Conservation (phyloP, 495 filamentous ascomycete species). For the Stereocaulon alpinum region DNA sequence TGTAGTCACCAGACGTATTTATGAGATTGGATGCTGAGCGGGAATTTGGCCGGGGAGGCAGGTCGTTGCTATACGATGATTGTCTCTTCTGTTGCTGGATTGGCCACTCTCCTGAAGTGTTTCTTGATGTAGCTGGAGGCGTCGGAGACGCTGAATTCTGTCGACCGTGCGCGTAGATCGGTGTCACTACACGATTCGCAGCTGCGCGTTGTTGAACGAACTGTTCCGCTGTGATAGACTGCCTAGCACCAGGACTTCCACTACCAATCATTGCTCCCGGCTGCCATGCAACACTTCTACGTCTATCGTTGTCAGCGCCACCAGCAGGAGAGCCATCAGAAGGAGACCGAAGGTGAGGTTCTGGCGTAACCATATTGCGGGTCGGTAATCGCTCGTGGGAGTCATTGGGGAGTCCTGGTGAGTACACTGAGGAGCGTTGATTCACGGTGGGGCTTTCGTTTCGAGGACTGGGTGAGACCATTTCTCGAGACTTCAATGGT, state of each 20-base stretch:
- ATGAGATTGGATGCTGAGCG: conserved; percentile 37
- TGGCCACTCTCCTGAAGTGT: conserved; percentile 47
- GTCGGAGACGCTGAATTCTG: conserved; percentile 31
- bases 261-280: conserved; percentile 47
- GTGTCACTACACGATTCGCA: conserved; percentile 35
- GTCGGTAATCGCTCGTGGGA: conserved; percentile 20
- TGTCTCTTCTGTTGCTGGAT: conserved; percentile 27
- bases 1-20: conserved; percentile 38
- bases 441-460: conserved; percentile 11
- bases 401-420: conserved; percentile 4
- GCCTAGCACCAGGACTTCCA: conserved; percentile 33
- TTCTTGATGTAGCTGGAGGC: conserved; percentile 33
- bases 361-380: conserved; percentile 25
- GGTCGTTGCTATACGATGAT: conserved; percentile 28
- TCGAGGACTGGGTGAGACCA: conserved; percentile 26
- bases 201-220: conserved; percentile 79
- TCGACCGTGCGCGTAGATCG: conserved; percentile 35
- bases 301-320: conserved; percentile 35
- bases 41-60: conserved; percentile 41
- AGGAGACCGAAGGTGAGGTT: conserved; percentile 15
- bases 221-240: conserved; percentile 55
- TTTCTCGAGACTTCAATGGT: conserved; percentile 24
- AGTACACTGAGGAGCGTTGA: conserved; percentile 8
- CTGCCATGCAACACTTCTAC: conserved; percentile 67
- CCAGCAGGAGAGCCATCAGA: conserved; percentile 18